These are phyloP conservation scores for Sugiyamaella qingdaonensis DNA, from an alignment of 805 yeast genomes.

Conservation along the genomic window DNA sequence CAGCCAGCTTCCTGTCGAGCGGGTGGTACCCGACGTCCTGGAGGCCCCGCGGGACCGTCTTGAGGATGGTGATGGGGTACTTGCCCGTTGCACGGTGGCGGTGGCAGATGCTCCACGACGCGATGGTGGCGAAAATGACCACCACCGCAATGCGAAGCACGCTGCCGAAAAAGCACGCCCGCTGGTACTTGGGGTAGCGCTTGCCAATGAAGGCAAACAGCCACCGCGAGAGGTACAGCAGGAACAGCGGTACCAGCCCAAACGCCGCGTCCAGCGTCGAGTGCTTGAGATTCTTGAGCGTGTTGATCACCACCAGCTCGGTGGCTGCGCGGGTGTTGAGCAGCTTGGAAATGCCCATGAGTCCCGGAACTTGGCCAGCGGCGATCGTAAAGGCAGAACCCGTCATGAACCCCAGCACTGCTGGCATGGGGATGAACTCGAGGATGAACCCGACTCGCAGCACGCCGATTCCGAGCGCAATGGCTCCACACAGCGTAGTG, in stretches of 20 bases:
- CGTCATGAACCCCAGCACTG: conserved; percentile 91
- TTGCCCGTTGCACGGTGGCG: conserved; percentile 41
- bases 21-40: conserved; percentile 68
- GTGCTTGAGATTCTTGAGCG: conserved; percentile 65
- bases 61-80: conserved; percentile 57
- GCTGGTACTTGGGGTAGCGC: conserved; percentile 55
- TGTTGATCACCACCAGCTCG: conserved; percentile 62
- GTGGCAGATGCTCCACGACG: conserved; percentile 67
- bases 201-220: conserved; percentile 56
- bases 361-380: conserved; percentile 79
- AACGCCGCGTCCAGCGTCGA: conserved; percentile 82
- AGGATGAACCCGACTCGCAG: conserved; percentile 81
- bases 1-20: conserved; percentile 55
- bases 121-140: conserved; percentile 74
- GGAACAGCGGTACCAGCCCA: conserved; percentile 69
- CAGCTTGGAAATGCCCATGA: conserved; percentile 63
- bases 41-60: conserved; percentile 79
- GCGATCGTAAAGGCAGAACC: conserved; percentile 87
- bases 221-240: conserved; percentile 72
- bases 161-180: conserved; percentile 61
- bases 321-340: conserved; percentile 74
- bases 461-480: conserved; percentile 77
- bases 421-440: conserved; percentile 85
- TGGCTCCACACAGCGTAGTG: conserved; percentile 79
- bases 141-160: conserved; percentile 80